A percentile compares a stretch with the other conserved stretches of the same genome.
These are phyloP conservation scores for Dillenia suffruticosa DNA, from an alignment of 164 flowering plant species.

Conservation along the genomic window DNA sequence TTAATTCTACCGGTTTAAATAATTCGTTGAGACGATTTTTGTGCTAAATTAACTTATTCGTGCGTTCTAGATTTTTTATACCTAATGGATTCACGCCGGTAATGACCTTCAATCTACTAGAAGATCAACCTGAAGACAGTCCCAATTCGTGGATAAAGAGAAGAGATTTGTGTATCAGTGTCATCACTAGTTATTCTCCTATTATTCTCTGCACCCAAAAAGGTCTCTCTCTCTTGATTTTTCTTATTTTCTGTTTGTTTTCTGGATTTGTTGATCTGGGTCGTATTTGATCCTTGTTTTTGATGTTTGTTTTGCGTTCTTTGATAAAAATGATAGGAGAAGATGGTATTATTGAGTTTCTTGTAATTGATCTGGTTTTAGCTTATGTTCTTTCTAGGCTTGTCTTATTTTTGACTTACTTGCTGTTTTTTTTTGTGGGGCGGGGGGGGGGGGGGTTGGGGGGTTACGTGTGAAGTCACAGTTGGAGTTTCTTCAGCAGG, in stretches of 20 bases:
- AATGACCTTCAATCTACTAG: conserved; percentile 92
- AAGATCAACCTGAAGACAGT: conserved; percentile 64
- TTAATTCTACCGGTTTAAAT: too few relatives aligned
- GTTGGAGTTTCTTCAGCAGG: conserved; percentile 87
- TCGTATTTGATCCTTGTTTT: conserved; percentile 7
- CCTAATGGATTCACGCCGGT: too few relatives aligned
- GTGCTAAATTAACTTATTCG: too few relatives aligned
- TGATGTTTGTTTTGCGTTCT: neutral
- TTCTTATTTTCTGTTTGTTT: neutral
- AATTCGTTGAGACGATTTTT: too few relatives aligned
- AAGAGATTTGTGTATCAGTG: conserved; percentile 83
- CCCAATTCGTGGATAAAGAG: conserved; percentile 90
- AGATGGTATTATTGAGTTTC: neutral
- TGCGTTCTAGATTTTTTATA: too few relatives aligned
- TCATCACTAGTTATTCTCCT: conserved; percentile 89
- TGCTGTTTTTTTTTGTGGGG: conserved; percentile 1
- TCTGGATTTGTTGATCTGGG: conserved; percentile 12
- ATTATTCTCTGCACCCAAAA: conserved; percentile 89
- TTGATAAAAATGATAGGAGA: neutral
- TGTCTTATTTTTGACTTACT: neutral
- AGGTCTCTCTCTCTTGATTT: conserved; percentile 34
- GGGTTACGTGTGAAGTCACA: conserved; percentile 69
- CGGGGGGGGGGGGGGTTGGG: too few relatives aligned
- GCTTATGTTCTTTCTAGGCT: neutral
- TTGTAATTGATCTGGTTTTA: conserved; percentile 5